Percentiles rank a stretch among this genome's conserved stretches.
These are phyloP conservation scores for Aureobasidium sp. DNA, from an alignment of 2,329 filamentous ascomycete genomes.

Conservation along the genomic window DNA sequence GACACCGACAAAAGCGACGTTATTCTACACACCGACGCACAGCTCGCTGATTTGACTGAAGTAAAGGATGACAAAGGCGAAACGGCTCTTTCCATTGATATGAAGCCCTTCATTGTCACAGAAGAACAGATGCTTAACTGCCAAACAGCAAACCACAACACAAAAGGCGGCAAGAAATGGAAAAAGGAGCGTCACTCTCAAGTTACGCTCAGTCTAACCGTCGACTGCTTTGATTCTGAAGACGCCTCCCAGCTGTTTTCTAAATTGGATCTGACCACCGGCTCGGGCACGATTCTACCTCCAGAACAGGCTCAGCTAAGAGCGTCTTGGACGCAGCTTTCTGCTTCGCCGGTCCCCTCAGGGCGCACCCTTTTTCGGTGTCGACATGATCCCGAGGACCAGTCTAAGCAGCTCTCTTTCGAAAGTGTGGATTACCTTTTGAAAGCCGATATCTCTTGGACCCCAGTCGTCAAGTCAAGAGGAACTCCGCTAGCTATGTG, in stretches of 20 bases:
- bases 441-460: constrained; percentile 19
- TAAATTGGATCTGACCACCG: constrained; percentile 21
- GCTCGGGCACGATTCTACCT: constrained; percentile 2
- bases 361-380: constrained; percentile 18
- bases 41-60: constrained; percentile 12
- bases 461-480: constrained; percentile 9
- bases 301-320: constrained; percentile 22
- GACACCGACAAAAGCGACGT: not conserved
- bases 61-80: constrained; percentile 17
- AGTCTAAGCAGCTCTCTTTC: not conserved
- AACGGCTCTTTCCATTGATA: constrained; percentile 22
- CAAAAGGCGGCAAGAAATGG: constrained; percentile 19
- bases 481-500: constrained; percentile 4
- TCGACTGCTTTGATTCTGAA: constrained; percentile 26
- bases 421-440: constrained; percentile 17
- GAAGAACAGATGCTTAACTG: constrained; percentile 15
- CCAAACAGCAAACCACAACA: constrained; percentile 15
- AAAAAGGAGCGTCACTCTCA: constrained; percentile 18
- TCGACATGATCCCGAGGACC: constrained; percentile 15
- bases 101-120: constrained; percentile 21
- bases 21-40: not conserved
- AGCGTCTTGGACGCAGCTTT: constrained; percentile 27
- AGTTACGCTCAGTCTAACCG: constrained; percentile 20
- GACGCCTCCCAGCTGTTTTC: constrained; percentile 27
- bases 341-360: constrained; percentile 20